Percentiles rank a stretch among this genome's conserved stretches.
Conservation (phyloP, 1,284 basidiomycete species). For the Leccinum griseonigrum region DNA sequence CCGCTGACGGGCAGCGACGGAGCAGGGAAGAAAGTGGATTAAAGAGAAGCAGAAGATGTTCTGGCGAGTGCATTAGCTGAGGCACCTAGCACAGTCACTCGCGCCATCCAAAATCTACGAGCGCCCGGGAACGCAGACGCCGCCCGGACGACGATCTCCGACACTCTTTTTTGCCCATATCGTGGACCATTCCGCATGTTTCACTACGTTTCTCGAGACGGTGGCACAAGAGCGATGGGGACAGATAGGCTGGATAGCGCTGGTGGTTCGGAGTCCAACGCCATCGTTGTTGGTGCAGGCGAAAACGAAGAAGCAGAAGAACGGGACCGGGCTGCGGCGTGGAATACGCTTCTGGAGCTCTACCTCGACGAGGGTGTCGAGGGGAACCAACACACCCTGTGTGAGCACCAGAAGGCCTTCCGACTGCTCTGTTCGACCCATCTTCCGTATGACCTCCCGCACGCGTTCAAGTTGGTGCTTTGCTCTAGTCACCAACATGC, state of each 20-base stretch:
- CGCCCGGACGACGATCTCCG: constrained; percentile 71
- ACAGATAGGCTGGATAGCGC: constrained; percentile 57
- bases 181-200: constrained; percentile 78
- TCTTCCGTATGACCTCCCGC: constrained; percentile 86
- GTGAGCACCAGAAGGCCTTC: constrained; percentile 56
- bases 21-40: constrained; percentile 25
- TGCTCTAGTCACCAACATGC: constrained; percentile 81
- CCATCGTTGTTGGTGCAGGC: constrained; percentile 6
- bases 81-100: constrained; percentile 31
- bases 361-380: constrained; percentile 53
- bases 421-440: constrained; percentile 58
- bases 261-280: constrained; percentile 10
- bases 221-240: constrained; percentile 83
- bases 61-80: constrained; percentile 9
- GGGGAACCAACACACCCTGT: constrained; percentile 6
- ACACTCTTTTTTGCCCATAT: constrained; percentile 93
- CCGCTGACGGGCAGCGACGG: constrained; percentile 37
- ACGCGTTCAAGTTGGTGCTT: constrained; percentile 76
- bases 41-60: constrained; percentile 21
- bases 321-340: constrained; percentile 82
- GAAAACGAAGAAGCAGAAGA: constrained; percentile 56
- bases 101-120: constrained; percentile 6
- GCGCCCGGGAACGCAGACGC: constrained; percentile 25
- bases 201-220: constrained; percentile 73
- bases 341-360: constrained; percentile 95